These are phyloP conservation scores for Clausena lansium DNA, from an alignment of 345 rosid genomes.

Conservation along the genomic window DNA sequence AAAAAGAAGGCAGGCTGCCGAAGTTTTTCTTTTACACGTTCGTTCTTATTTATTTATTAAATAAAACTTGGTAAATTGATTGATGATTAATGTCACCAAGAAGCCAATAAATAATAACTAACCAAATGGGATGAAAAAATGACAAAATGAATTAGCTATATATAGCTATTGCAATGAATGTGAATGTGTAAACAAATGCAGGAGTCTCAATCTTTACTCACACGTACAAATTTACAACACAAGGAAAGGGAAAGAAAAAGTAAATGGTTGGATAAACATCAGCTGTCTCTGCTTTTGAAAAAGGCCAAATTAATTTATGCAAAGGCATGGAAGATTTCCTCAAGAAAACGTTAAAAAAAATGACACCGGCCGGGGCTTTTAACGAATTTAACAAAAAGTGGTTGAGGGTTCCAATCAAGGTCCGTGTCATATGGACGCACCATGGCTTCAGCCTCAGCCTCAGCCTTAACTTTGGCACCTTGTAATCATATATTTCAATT, in stretches of 20 bases:
- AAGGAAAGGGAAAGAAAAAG: background rate
- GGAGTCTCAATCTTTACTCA: background rate
- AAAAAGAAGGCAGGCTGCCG: too few relatives aligned
- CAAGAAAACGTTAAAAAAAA: background rate
- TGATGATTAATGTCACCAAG: too few relatives aligned
- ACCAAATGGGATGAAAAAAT: too few relatives aligned
- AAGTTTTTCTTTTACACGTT: too few relatives aligned
- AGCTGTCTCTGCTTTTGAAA: background rate
- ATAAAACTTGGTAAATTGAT: too few relatives aligned
- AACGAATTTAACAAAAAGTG: background rate
- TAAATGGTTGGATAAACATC: background rate
- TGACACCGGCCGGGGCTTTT: background rate
- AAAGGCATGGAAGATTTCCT: conserved; percentile 8
- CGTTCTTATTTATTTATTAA: too few relatives aligned
- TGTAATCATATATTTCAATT: too few relatives aligned
- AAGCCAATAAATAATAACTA: too few relatives aligned
- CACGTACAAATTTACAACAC: background rate
- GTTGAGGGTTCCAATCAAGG: conserved; percentile 11
- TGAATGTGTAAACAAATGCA: too few relatives aligned
- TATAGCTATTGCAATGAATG: too few relatives aligned
- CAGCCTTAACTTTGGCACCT: background rate
- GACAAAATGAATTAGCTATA: background rate
- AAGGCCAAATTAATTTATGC: conserved; percentile 8
- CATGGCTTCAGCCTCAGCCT: background rate
- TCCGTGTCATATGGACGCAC: background rate